phyloP scores from a whole-genome alignment of 1,284 basidiomycete genomes.

The Pulveroboletus sp. region DNA sequence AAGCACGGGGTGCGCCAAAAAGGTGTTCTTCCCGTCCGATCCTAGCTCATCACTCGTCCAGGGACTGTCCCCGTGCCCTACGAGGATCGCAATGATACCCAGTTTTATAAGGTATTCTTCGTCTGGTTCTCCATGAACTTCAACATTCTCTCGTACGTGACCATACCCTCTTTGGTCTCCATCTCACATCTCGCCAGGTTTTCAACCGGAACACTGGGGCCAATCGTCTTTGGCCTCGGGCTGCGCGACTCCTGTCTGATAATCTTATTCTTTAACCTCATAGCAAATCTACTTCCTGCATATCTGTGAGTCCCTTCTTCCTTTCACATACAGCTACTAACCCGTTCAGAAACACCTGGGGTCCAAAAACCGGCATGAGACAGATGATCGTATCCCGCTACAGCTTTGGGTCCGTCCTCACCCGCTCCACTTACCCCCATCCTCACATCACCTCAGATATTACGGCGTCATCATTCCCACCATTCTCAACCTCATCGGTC shows the following conservation, averaged over 20 bases:
- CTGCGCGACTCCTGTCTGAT: slow-evolving; percentile 68
- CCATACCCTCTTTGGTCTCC: not conserved
- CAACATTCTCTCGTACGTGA: slow-evolving; percentile 67
- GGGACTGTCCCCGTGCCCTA: slow-evolving; percentile 50
- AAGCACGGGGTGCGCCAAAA: slow-evolving; percentile 24
- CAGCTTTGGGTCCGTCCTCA: slow-evolving; percentile 61
- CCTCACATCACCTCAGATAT: slow-evolving; percentile 42
- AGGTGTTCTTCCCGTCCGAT: fast-evolving
- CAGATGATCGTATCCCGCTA: slow-evolving; percentile 83
- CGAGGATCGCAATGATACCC: slow-evolving; percentile 54
- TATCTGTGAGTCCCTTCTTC: slow-evolving; percentile 47
- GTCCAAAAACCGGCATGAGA: slow-evolving; percentile 83
- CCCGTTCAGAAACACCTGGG: slow-evolving; percentile 66
- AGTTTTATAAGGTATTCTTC: slow-evolving; percentile 72
- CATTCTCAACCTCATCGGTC: slow-evolving; percentile 58
- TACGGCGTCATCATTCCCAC: slow-evolving; percentile 64
- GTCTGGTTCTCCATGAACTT: slow-evolving; percentile 72
- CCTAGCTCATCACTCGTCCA: slow-evolving; percentile 18
- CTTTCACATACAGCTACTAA: not conserved
- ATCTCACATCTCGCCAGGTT: slow-evolving; percentile 39
- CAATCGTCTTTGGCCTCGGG: slow-evolving; percentile 62
- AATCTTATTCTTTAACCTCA: slow-evolving; percentile 75
- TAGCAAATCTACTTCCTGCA: slow-evolving; percentile 51
- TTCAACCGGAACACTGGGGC: slow-evolving; percentile 72
- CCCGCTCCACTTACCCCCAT: not conserved